Conservation (phyloP, 352 stramenopile species). For the Phytophthora tubulina region DNA sequence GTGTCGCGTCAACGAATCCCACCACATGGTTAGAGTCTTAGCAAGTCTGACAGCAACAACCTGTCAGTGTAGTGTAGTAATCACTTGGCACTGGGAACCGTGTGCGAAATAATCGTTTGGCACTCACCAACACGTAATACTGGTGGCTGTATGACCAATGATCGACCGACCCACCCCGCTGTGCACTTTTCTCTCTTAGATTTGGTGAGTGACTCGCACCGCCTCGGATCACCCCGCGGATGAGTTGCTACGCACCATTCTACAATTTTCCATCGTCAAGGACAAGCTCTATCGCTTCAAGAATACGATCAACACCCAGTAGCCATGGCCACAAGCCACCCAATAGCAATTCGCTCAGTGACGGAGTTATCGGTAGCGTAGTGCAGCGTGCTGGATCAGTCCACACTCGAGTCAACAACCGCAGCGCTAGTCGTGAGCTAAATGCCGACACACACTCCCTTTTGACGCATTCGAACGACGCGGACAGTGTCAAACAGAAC, state of each 20-base stretch:
- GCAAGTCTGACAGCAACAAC: neutral
- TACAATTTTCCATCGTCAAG: neutral
- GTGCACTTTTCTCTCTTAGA: too few relatives aligned
- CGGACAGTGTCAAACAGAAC: too few relatives aligned
- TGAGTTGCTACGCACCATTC: neutral
- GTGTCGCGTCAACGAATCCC: neutral
- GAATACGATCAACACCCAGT: neutral
- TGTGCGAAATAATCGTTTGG: neutral
- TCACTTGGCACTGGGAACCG: neutral
- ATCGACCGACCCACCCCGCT: too few relatives aligned
- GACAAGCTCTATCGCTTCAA: neutral
- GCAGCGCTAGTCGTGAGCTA: neutral
- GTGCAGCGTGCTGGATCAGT: constrained; percentile 3
- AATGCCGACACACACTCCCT: neutral
- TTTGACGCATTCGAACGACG: neutral
- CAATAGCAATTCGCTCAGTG: constrained; percentile 6
- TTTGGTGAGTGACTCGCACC: too few relatives aligned
- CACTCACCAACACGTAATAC: neutral
- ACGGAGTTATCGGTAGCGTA: constrained; percentile 1
- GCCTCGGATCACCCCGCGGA: neutral
- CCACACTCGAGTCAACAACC: neutral
- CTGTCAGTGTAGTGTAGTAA: neutral
- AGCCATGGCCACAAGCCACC: constrained; percentile 1
- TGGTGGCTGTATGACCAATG: neutral
- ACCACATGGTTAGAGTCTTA: neutral